Evolutionary conservation across 306 rosid species (phyloP).

Genomic region (Chamaecrista fasciculata): DNA sequence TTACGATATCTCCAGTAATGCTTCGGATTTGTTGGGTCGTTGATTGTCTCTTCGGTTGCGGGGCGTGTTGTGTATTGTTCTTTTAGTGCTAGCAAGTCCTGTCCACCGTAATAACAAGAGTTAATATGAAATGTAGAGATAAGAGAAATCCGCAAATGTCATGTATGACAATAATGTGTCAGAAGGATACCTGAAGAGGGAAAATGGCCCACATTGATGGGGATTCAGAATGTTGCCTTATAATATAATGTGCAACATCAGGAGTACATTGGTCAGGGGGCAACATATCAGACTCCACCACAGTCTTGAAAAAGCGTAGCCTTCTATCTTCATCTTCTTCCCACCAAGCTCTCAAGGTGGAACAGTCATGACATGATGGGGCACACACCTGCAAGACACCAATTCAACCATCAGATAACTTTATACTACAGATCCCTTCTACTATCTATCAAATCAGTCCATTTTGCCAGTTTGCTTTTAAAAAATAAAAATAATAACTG

Average conservation of each 20-base stretch:
- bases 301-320: slow-evolving; percentile 56
- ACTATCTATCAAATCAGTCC: background rate
- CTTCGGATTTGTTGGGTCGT: slow-evolving; percentile 94
- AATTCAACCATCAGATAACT: slow-evolving; percentile 21
- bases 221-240: slow-evolving; percentile 81
- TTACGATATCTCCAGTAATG: slow-evolving; percentile 98
- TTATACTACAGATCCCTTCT: background rate
- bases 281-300: slow-evolving; percentile 60
- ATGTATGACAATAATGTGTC: background rate
- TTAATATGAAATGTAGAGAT: slow-evolving; percentile 12
- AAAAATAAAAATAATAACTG: background rate
- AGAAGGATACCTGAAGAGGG: slow-evolving; percentile 82
- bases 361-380: slow-evolving; percentile 96
- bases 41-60: slow-evolving; percentile 86
- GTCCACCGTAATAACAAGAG: slow-evolving; percentile 23
- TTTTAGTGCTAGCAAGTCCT: slow-evolving; percentile 89
- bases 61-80: slow-evolving; percentile 80
- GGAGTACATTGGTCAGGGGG: slow-evolving; percentile 76
- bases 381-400: slow-evolving; percentile 75
- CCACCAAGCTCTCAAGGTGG: slow-evolving; percentile 99
- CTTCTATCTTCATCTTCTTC: slow-evolving; percentile 97
- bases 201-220: slow-evolving; percentile 99
- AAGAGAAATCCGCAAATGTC: too few species aligned
- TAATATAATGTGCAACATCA: slow-evolving; percentile 63
- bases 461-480: background rate